Evolutionary conservation across 768 basidiomycete species (phyloP).

Genomic region (Leccinum boreale): DNA sequence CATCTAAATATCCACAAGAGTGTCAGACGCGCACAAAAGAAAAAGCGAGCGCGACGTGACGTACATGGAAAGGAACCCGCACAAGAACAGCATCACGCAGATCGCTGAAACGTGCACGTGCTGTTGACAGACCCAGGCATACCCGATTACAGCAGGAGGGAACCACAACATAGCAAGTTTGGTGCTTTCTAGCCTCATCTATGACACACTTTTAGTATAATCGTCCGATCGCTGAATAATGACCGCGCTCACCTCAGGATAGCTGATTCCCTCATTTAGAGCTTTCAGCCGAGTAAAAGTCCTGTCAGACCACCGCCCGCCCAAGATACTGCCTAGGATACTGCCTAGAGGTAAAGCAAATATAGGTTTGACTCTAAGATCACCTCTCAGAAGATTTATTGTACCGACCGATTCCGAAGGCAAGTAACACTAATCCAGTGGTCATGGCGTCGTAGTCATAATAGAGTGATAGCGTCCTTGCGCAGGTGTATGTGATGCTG

Average conservation of each 20-base stretch:
- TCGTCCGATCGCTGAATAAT: background rate
- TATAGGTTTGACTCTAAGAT: background rate
- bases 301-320: constrained; percentile 60
- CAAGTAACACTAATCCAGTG: constrained; percentile 74
- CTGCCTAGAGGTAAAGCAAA: constrained; percentile 32
- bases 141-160: constrained; percentile 61
- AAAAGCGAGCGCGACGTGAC: constrained; percentile 30
- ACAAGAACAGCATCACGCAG: constrained; percentile 69
- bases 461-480: constrained; percentile 60
- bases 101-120: constrained; percentile 66
- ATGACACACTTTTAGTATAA: background rate
- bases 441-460: constrained; percentile 71
- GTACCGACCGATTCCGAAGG: constrained; percentile 63
- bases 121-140: constrained; percentile 74
- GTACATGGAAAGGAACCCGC: constrained; percentile 74
- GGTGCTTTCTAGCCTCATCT: constrained; percentile 78
- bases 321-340: constrained; percentile 52
- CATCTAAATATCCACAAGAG: constrained; percentile 33
- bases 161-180: constrained; percentile 47
- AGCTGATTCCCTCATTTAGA: constrained; percentile 44
- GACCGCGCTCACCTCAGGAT: constrained; percentile 57
- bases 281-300: constrained; percentile 45
- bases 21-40: background rate
- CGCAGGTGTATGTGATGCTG: constrained; percentile 68
- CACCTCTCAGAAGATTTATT: background rate